Base-by-base conservation (phyloP, 2,329 filamentous ascomycete species). In the Penicillium brevicompactum region DNA sequence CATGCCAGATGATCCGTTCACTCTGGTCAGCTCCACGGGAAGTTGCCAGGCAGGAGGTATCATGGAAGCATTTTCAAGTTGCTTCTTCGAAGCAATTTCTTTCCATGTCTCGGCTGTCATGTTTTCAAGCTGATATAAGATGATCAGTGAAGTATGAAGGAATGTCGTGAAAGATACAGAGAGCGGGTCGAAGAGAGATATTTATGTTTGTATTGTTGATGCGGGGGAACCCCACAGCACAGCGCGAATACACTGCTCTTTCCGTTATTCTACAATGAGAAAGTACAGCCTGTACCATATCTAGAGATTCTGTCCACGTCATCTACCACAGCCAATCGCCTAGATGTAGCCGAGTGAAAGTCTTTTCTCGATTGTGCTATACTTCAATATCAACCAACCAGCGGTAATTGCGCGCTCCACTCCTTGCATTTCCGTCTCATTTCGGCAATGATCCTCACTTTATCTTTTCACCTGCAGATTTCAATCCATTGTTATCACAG, bases 401-500 rank as follows among this genome's bases (percentile, higher is more conserved):
- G 21, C 49, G 18, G 18, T 46, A 45, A 45, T 51, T 45, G 41
- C 49, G 49, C 49, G 41, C 38, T n/a, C 38, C 38, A 38, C 37
- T 40, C 13, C 16, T 3, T 16, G 5, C 10, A 2, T 40, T 4
- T 40, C 16, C n/a, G n/a, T 6, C 37, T 16, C 34, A 16, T 4
- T 18, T 14, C 10, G 24, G 24, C 24, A 27, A 27, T 6, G 31
- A 34, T 34, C 13, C 11, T 34, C 9, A 34, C 31, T 34, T 2
- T 6, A 47, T 37, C 21, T 47, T 18, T 18, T 18, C 18, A 18
- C 18, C 16, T 34, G 3, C 13, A n/a, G 21, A n/a, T 18, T 13
- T 57, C 56, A 66, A 9, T 62, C 68, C 76, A 82, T 80, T 6
- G 76, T 77, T 46, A 83, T 66, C 2, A 84, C 82, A 14, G 73